These are phyloP conservation scores for Colletotrichum spaethianum DNA, from an alignment of 2,329 filamentous ascomycete species.

Conservation along the genomic window DNA sequence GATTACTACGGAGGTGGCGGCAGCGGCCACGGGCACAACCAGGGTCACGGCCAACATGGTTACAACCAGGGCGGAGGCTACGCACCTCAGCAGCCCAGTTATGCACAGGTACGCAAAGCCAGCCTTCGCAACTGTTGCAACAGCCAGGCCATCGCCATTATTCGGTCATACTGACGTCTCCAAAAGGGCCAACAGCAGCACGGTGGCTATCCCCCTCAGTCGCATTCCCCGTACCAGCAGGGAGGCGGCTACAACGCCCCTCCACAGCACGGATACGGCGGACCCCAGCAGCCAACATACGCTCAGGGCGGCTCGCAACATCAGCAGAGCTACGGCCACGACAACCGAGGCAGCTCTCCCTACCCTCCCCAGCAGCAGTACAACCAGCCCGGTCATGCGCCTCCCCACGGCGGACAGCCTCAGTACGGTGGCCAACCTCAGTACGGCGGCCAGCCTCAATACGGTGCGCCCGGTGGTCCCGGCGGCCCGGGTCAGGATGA, in stretches of 20 bases:
- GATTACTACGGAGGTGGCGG: constrained; percentile 55
- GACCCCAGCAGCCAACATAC: constrained; percentile 38
- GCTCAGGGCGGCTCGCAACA: constrained; percentile 41
- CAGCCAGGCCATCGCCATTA: not conserved
- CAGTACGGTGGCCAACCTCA: constrained; percentile 31
- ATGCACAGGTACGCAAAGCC: constrained; percentile 46
- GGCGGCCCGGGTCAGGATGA: constrained; percentile 58
- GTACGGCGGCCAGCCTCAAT: constrained; percentile 29
- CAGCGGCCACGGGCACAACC: constrained; percentile 42
- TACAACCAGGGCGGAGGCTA: constrained; percentile 44
- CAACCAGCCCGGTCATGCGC: constrained; percentile 35
- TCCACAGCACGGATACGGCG: constrained; percentile 40
- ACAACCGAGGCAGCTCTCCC: constrained; percentile 45
- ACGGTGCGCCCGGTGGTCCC: constrained; percentile 45
- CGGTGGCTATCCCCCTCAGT: constrained; percentile 40
- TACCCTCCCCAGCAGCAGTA: constrained; percentile 43
- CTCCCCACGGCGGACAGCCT: constrained; percentile 39
- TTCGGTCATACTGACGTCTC: not conserved
- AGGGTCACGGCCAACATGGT: constrained; percentile 36
- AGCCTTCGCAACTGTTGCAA: not conserved
- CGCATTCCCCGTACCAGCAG: constrained; percentile 44
- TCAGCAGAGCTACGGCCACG: constrained; percentile 51
- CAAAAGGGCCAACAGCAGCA: constrained; percentile 39
- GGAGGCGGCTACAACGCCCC: constrained; percentile 42
- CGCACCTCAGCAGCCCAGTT: constrained; percentile 44